Percentiles rank a stretch among this genome's conserved stretches.
These are phyloP conservation scores for Quercus variabilis DNA, from an alignment of 306 rosid species.

Conservation along the genomic window DNA sequence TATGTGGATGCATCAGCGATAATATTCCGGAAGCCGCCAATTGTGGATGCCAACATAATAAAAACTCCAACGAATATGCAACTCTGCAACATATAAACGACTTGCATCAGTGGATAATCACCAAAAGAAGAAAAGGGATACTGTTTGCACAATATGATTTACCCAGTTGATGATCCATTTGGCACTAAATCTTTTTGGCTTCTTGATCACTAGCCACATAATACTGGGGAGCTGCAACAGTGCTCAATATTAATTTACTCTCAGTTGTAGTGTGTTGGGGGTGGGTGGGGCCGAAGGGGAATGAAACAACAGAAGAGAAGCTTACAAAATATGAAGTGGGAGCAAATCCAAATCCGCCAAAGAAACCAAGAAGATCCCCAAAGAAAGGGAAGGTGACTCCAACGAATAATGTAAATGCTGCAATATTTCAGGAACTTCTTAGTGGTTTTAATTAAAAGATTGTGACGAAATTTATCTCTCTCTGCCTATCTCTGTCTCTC, in stretches of 20 bases:
- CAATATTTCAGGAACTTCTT: constrained; percentile 8
- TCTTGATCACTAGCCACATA: constrained; percentile 87
- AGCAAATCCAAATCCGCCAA: constrained; percentile 93
- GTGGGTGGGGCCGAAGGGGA: too few relatives aligned
- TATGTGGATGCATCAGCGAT: constrained; percentile 78
- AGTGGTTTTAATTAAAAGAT: not conserved
- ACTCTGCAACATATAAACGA: constrained; percentile 37
- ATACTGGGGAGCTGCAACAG: constrained; percentile 77
- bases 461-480: not conserved
- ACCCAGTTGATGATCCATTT: constrained; percentile 96
- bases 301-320: not conserved
- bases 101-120: not conserved
- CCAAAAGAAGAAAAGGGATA: constrained; percentile 3
- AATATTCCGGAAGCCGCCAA: constrained; percentile 90
- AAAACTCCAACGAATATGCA: constrained; percentile 67
- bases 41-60: constrained; percentile 87
- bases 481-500: not conserved
- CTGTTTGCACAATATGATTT: constrained; percentile 14
- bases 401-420: constrained; percentile 72
- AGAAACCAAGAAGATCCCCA: constrained; percentile 95
- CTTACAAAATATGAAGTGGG: constrained; percentile 84
- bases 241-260: not conserved
- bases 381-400: constrained; percentile 93
- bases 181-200: constrained; percentile 73
- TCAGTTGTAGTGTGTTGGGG: not conserved